Evolutionary conservation across 495 filamentous ascomycete species (phyloP).

Genomic region (Extremus antarcticus): DNA sequence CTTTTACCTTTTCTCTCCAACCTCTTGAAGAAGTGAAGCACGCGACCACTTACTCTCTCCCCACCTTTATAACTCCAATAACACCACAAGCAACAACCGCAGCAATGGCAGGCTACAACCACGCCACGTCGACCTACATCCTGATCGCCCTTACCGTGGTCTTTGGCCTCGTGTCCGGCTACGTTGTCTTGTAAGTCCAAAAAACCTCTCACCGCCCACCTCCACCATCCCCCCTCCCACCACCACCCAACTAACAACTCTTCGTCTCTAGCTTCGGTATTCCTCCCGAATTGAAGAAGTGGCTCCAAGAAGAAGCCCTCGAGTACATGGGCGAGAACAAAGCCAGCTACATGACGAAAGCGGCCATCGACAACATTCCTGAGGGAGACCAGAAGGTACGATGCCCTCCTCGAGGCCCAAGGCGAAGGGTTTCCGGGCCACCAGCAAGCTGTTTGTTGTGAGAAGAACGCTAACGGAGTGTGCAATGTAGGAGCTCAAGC

Average conservation of each 20-base stretch:
- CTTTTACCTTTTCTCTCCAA: not conserved
- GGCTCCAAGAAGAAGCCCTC: slow-evolving; percentile 37
- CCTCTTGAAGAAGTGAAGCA: not conserved
- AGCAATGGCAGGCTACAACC: slow-evolving; percentile 2
- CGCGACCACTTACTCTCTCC: not conserved
- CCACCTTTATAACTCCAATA: not conserved
- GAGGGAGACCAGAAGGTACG: slow-evolving; percentile 27
- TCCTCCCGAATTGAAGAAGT: slow-evolving; percentile 30
- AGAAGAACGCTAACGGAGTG: not conserved
- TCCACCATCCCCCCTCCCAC: too few relatives aligned
- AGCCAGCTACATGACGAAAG: slow-evolving; percentile 31
- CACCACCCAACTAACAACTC: not conserved
- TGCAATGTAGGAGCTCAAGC: slow-evolving; percentile 27
- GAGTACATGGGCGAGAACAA: slow-evolving; percentile 46
- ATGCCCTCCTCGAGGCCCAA: not conserved
- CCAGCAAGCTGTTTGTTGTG: not conserved
- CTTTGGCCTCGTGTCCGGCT: slow-evolving; percentile 9
- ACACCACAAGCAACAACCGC: not conserved
- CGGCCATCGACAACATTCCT: slow-evolving; percentile 31
- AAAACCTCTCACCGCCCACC: too few relatives aligned
- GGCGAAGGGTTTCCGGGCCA: too few relatives aligned
- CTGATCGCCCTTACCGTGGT: slow-evolving; percentile 9
- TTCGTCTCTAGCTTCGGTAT: slow-evolving; percentile 29
- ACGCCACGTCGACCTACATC: slow-evolving; percentile 11
- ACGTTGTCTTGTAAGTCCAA: slow-evolving; percentile 15